Percentiles rank a stretch among this genome's conserved stretches.
Evolutionary conservation across 163 green algal genomes (phyloP).

Genomic region (Chlorella variabilis): DNA sequence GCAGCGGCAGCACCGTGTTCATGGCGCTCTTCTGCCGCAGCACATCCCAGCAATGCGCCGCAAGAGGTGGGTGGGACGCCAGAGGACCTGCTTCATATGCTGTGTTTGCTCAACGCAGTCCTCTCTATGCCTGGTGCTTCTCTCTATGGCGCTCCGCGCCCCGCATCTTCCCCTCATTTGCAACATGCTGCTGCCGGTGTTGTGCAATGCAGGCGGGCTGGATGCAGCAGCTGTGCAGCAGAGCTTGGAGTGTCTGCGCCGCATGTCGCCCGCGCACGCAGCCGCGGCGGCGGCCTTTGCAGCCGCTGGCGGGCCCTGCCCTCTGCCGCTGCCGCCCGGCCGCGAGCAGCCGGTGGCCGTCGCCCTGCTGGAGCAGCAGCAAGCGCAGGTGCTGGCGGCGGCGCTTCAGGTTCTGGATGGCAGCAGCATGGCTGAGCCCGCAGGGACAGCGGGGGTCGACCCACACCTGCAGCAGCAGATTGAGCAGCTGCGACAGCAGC

Average conservation of each 20-base stretch:
- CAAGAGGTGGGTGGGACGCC: not conserved
- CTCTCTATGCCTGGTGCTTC: no score
- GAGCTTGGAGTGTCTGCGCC: not conserved
- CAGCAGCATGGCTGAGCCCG: not conserved
- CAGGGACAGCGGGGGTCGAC: not conserved
- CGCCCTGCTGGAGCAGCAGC: not conserved
- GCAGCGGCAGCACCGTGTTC: conserved; percentile 14
- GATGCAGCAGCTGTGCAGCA: not conserved
- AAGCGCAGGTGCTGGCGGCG: not conserved
- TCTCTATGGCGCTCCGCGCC: no score
- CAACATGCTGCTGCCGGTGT: not conserved
- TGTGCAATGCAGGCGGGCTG: not conserved
- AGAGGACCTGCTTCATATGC: no score
- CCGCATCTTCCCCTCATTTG: no score
- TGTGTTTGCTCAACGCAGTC: not conserved
- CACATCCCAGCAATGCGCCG: not conserved
- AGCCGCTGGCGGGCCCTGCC: not conserved
- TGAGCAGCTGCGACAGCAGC: not conserved
- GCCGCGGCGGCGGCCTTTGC: conserved; percentile 19
- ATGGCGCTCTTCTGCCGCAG: conserved; percentile 8
- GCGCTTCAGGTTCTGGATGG: not conserved
- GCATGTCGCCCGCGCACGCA: not conserved
- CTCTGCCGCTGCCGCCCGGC: conserved; percentile 2
- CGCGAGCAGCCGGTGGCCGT: not conserved
- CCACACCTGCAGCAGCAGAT: not conserved